phyloP scores from a whole-genome alignment of 2,329 filamentous ascomycete species.

The Claviceps pazoutovae region DNA sequence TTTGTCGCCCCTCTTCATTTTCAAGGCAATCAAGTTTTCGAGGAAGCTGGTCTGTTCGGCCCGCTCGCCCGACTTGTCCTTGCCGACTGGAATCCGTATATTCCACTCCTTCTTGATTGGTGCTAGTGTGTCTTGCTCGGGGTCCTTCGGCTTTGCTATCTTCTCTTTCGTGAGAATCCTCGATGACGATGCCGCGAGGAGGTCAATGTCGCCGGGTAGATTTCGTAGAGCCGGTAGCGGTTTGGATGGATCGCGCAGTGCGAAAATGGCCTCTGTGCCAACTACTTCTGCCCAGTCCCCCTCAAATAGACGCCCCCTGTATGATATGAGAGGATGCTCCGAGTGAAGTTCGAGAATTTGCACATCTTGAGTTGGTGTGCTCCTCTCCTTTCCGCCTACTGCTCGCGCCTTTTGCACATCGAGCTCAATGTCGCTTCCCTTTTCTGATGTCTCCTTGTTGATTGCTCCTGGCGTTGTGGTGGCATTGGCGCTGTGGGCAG shows the following conservation, averaged over 20 bases:
- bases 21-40: constrained; percentile 50
- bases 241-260: constrained; percentile 22
- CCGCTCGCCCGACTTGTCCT: constrained; percentile 33
- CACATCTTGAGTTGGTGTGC: constrained; percentile 29
- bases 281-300: constrained; percentile 73
- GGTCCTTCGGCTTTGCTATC: constrained; percentile 35
- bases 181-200: constrained; percentile 53
- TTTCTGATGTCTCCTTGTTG: neutral
- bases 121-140: constrained; percentile 20
- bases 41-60: constrained; percentile 43
- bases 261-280: constrained; percentile 71
- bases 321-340: constrained; percentile 61
- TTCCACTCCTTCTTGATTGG: constrained; percentile 28
- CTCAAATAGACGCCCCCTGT: constrained; percentile 63
- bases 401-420: constrained; percentile 2
- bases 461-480: constrained; percentile 1
- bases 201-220: constrained; percentile 43
- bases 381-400: constrained; percentile 1
- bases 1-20: constrained; percentile 47
- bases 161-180: constrained; percentile 43
- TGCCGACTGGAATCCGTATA: constrained; percentile 30
- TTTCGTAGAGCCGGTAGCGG: constrained; percentile 29
- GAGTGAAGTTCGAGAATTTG: constrained; percentile 79
- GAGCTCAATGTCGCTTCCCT: neutral
- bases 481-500: constrained; percentile 4